A percentile compares a stretch with the other conserved stretches of the same genome.
These are phyloP conservation scores for Nicotiana obtusifolia DNA, from an alignment of 257 asterid genomes.

Conservation along the genomic window DNA sequence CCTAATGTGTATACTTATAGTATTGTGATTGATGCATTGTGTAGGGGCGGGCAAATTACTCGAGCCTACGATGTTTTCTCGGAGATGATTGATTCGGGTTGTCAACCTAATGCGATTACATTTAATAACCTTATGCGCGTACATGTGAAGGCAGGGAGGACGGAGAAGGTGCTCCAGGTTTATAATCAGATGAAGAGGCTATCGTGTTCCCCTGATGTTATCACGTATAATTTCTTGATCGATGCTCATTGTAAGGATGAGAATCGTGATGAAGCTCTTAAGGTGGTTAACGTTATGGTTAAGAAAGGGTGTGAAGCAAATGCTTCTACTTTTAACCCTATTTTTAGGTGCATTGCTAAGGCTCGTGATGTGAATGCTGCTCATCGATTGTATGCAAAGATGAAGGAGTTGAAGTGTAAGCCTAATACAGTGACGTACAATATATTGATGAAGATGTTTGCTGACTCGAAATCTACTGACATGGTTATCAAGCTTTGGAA, in stretches of 20 bases:
- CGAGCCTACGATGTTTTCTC: conserved; percentile 92
- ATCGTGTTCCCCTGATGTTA: conserved; percentile 62
- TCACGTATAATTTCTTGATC: conserved; percentile 73
- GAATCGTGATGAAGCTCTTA: conserved; percentile 70
- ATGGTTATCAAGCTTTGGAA: conserved; percentile 87
- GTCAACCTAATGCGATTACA: conserved; percentile 69
- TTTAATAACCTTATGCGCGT: conserved; percentile 80
- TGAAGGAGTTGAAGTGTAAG: conserved; percentile 62
- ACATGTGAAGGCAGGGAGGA: conserved; percentile 88
- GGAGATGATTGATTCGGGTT: conserved; percentile 74
- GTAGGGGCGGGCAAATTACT: conserved; percentile 75
- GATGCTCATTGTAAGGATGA: conserved; percentile 70
- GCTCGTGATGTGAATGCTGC: conserved; percentile 77
- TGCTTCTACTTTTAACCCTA: conserved; percentile 62
- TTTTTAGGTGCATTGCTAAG: conserved; percentile 63
- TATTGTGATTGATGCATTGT: conserved; percentile 82
- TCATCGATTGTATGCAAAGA: conserved; percentile 53
- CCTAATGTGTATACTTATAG: conserved; percentile 72
- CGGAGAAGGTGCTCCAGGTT: conserved; percentile 76
- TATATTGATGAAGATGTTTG: conserved; percentile 84
- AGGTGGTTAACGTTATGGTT: conserved; percentile 62
- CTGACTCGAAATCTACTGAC: conserved; percentile 59
- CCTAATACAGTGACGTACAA: conserved; percentile 74
- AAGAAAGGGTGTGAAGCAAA: conserved; percentile 61
- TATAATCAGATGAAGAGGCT: conserved; percentile 86